Conservation (phyloP, 306 rosid species). For the Inga leiocalycina region DNA sequence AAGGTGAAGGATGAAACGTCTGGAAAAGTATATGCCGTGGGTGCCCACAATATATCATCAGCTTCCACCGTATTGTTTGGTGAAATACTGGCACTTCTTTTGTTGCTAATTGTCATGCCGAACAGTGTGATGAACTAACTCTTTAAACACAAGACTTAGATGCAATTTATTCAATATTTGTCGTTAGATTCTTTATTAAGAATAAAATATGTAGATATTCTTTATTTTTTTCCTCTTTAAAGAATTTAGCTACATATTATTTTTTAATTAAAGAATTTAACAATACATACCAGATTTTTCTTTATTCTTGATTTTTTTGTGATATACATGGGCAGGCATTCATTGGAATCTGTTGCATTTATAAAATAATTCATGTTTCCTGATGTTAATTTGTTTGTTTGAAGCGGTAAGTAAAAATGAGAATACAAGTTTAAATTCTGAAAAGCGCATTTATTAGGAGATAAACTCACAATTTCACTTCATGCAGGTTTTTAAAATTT, state of each 20-base stretch:
- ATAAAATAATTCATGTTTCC: background rate
- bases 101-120: constrained; percentile 46
- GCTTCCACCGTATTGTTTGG: constrained; percentile 46
- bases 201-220: background rate
- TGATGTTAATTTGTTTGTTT: too few relatives aligned
- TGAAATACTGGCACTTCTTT: constrained; percentile 44
- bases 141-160: background rate
- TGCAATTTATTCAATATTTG: background rate
- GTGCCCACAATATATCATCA: constrained; percentile 57
- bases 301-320: background rate
- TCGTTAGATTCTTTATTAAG: background rate
- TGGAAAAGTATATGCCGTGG: constrained; percentile 57
- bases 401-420: too few relatives aligned
- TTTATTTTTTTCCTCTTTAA: background rate
- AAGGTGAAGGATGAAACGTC: constrained; percentile 67
- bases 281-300: background rate
- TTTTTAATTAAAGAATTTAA: background rate
- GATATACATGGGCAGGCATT: constrained; percentile 20
- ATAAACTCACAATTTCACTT: too few relatives aligned
- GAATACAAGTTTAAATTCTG: rapidly evolving
- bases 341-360: constrained; percentile 32
- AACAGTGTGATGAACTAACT: constrained; percentile 26
- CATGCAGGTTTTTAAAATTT: too few relatives aligned
- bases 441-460: too few relatives aligned
- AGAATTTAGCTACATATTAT: background rate